These are phyloP conservation scores for Macrophomina pseudophaseolina DNA, from an alignment of 2,329 filamentous ascomycete genomes.

Conservation along the genomic window DNA sequence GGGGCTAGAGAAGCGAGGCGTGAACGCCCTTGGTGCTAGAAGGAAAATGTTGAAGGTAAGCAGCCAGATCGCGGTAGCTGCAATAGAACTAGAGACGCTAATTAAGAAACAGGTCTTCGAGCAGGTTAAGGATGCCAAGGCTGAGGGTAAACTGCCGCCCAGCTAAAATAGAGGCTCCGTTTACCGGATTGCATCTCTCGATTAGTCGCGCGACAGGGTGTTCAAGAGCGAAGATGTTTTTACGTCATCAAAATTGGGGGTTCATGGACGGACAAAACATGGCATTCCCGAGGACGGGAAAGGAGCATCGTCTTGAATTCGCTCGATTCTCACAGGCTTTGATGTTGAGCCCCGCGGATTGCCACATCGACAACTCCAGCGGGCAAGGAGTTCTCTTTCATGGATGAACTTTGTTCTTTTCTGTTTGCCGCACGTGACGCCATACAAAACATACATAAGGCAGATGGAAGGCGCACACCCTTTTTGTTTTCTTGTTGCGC, in stretches of 20 bases:
- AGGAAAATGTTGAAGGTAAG: constrained; percentile 95
- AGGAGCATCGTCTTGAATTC: not conserved
- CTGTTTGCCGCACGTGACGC: constrained; percentile 7
- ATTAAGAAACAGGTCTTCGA: constrained; percentile 75
- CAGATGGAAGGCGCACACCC: constrained; percentile 5
- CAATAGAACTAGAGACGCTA: not conserved
- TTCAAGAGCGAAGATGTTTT: not conserved
- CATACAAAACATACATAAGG: constrained; percentile 14
- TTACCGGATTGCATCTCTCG: not conserved
- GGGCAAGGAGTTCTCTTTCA: constrained; percentile 4
- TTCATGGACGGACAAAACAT: not conserved
- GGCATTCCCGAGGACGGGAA: not conserved
- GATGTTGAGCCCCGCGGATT: not conserved
- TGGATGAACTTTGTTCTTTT: constrained; percentile 12
- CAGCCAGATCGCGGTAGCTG: constrained; percentile 30
- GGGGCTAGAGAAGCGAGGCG: constrained; percentile 87
- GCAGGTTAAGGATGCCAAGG: constrained; percentile 75
- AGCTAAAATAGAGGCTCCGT: not conserved
- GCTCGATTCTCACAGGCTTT: not conserved
- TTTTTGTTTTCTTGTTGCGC: not conserved
- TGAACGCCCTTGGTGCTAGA: constrained; percentile 91
- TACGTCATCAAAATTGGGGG: not conserved
- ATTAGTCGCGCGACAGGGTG: not conserved
- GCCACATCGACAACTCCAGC: not conserved
- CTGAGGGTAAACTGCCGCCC: constrained; percentile 43